Evolutionary conservation across 805 yeast species (phyloP), one percentile per base, ranked within the genome.

Genomic region (Cyberlindnera galapagoensis): DNA sequence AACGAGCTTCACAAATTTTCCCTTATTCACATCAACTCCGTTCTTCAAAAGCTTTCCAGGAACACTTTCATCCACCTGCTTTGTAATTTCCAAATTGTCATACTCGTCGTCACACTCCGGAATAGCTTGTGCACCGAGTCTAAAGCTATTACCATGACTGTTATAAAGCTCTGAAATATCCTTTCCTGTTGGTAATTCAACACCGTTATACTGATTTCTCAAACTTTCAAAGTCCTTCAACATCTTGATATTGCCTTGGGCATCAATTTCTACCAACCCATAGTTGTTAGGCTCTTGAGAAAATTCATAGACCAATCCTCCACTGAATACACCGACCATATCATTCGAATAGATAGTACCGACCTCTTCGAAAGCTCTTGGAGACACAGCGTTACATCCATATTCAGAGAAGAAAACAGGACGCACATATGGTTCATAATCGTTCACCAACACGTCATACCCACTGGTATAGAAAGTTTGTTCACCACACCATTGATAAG

Each of bases 401-500:
- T 76, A 86, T 62, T 90, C 97, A 1, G 96, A 85, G 33, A 90
- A 72, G 54, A 90, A 82, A 0, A 90, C 71, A 1, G 97, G 97
- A 35, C 76, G 72, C 3, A 81, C 55, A 52, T 71, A 85, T 21
- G 71, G 70, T 15, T 60, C 52, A 52, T 86, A 88, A 39, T 84
- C 94, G 20, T 66, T 65, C 7, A 83, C 82, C 20, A 90, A 69
- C n/a, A 61, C 49, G 39, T 71, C 66, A 46, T 78, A 81, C 0
- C 96, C 97, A 46, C 94, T 80, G 2, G 84, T 66, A 38, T 74
- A 62, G 53, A 86, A 77, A 0, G 92, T 81, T 55, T 86, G 95
- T 29, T 75, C 71, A 3, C 97, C 97, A 65, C 97, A 92, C 97
- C 97, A 90, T 42, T 87, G 84, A 58, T 92, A 92, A 30, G 94